Percentiles rank a stretch among this genome's conserved stretches.
Conservation (phyloP, 2,329 filamentous ascomycete species). For the Ophiostoma sp. region DNA sequence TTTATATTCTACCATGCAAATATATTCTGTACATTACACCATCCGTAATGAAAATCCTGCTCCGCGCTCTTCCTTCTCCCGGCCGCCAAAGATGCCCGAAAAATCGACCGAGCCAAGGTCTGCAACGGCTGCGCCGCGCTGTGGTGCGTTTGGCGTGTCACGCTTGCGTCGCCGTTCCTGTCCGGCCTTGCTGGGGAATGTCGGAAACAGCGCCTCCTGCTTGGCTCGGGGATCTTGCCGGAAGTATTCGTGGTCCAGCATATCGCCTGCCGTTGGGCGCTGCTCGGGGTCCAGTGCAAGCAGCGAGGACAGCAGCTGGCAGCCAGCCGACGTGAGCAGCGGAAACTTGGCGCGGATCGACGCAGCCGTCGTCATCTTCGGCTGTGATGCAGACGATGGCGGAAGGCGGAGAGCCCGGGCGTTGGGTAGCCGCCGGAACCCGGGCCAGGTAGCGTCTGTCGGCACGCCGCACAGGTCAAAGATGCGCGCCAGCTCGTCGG, state of each 20-base stretch:
- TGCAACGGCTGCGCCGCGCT: slow-evolving; percentile 63
- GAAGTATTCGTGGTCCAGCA: slow-evolving; percentile 81
- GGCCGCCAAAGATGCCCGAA: slow-evolving; percentile 63
- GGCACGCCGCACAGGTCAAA: slow-evolving; percentile 87
- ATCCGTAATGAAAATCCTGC: slow-evolving; percentile 63
- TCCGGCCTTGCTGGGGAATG: slow-evolving; percentile 90
- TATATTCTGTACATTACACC: slow-evolving; percentile 36
- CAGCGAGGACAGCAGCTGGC: slow-evolving; percentile 61
- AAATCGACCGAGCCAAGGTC: slow-evolving; percentile 57
- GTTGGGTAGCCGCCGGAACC: slow-evolving; percentile 81
- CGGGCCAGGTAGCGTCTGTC: slow-evolving; percentile 75
- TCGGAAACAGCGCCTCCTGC: slow-evolving; percentile 87
- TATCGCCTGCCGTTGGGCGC: slow-evolving; percentile 65
- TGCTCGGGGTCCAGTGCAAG: slow-evolving; percentile 68
- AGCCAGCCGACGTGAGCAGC: slow-evolving; percentile 70
- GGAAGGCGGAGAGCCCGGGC: slow-evolving; percentile 72
- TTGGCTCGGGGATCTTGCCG: slow-evolving; percentile 84
- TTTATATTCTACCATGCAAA: background rate
- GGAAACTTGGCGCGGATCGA: slow-evolving; percentile 73
- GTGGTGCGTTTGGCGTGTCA: slow-evolving; percentile 77
- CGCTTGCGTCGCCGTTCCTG: slow-evolving; percentile 72
- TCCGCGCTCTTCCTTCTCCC: slow-evolving; percentile 59
- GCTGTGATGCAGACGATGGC: slow-evolving; percentile 38
- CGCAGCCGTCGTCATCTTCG: slow-evolving; percentile 32
- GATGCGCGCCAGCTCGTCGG: slow-evolving; percentile 80